Conservation (phyloP, 805 yeast genomes). For the Kazachstania viticola region DNA sequence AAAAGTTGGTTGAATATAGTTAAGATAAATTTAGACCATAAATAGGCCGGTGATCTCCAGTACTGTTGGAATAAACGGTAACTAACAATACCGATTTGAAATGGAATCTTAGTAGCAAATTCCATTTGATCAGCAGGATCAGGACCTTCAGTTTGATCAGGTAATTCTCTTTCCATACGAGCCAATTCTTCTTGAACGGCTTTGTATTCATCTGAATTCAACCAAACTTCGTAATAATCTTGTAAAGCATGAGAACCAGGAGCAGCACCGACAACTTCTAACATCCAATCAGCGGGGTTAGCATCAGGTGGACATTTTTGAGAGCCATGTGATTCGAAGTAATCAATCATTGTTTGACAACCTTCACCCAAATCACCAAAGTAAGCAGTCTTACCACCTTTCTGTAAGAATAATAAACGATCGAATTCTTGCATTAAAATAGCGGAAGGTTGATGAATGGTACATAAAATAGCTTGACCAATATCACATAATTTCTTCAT, state of each 20-base stretch:
- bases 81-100: conserved; percentile 37
- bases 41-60: conserved; percentile 55
- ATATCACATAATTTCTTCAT: conserved; percentile 45
- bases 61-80: conserved; percentile 50
- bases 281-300: conserved; percentile 89
- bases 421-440: conserved; percentile 67
- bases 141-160: conserved; percentile 20
- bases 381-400: conserved; percentile 65
- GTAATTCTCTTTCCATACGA: conserved; percentile 49
- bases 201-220: conserved; percentile 48
- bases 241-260: conserved; percentile 66
- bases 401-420: conserved; percentile 54
- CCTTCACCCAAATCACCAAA: conserved; percentile 59
- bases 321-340: conserved; percentile 58
- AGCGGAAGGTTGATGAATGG: conserved; percentile 72
- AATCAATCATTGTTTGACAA: conserved; percentile 45
- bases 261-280: conserved; percentile 74
- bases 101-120: conserved; percentile 35
- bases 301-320: conserved; percentile 55
- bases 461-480: conserved; percentile 58
- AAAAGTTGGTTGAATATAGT: conserved; percentile 46
- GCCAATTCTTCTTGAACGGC: conserved; percentile 50
- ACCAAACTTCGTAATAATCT: conserved; percentile 71
- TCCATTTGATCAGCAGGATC: conserved; percentile 26
- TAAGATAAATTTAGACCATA: conserved; percentile 48